Conservation (phyloP, 768 basidiomycete genomes). For the Auricularia sp. region DNA sequence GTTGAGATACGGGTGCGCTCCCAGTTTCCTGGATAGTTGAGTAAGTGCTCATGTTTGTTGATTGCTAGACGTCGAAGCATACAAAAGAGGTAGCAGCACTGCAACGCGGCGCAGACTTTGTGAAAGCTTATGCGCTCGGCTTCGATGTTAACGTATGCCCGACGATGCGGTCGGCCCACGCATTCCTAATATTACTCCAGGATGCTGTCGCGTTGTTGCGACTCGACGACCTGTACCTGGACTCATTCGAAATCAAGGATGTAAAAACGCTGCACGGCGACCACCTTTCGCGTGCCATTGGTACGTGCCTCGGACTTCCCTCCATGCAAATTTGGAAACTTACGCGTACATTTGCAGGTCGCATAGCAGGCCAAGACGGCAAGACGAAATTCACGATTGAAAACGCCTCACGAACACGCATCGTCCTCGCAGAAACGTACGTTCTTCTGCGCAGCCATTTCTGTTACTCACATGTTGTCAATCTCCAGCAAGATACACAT, state of each 20-base stretch:
- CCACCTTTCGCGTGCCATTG: slow-evolving; percentile 96
- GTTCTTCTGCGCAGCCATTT: slow-evolving; percentile 16
- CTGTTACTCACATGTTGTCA: slow-evolving; percentile 10
- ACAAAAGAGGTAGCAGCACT: slow-evolving; percentile 88
- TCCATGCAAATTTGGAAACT: no score
- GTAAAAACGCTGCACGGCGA: slow-evolving; percentile 97
- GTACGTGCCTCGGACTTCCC: slow-evolving; percentile 25
- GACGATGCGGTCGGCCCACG: neutral
- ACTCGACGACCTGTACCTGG: slow-evolving; percentile 93
- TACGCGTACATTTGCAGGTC: slow-evolving; percentile 38
- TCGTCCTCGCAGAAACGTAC: slow-evolving; percentile 94
- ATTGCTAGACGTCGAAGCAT: slow-evolving; percentile 79
- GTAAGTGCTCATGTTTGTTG: neutral
- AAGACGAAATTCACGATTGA: slow-evolving; percentile 99
- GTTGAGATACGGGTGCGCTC: slow-evolving; percentile 82
- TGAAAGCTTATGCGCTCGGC: slow-evolving; percentile 88
- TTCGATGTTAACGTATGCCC: slow-evolving; percentile 86
- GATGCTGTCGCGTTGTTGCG: slow-evolving; percentile 93
- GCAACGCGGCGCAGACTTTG: slow-evolving; percentile 95
- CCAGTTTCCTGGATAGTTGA: no score
- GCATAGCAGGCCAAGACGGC: slow-evolving; percentile 97
- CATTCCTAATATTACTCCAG: slow-evolving; percentile 29
- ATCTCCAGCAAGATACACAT: slow-evolving; percentile 85
- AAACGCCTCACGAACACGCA: slow-evolving; percentile 93
- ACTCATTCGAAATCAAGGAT: slow-evolving; percentile 98